phyloP scores from a whole-genome alignment of 148 eudicot genomes.

The Nepenthes gracilis region DNA sequence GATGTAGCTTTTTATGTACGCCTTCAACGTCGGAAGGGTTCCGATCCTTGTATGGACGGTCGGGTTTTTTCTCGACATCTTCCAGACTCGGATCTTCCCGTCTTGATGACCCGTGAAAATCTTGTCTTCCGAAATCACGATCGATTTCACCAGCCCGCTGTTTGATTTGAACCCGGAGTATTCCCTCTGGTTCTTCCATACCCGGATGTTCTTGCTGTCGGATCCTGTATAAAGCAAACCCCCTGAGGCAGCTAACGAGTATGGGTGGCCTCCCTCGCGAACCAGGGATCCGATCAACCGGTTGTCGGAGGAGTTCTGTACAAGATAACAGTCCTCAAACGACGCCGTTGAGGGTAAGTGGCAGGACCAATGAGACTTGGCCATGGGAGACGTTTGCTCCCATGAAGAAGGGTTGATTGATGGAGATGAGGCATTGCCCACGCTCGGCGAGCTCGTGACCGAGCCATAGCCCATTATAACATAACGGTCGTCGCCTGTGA shows the following conservation, averaged over 20 bases:
- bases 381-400: conserved; percentile 25
- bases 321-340: neutral
- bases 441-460: neutral
- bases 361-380: conserved; percentile 57
- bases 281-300: conserved; percentile 72
- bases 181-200: conserved; percentile 72
- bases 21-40: conserved; percentile 53
- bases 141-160: conserved; percentile 66
- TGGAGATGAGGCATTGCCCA: conserved; percentile 5
- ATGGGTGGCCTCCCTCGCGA: conserved; percentile 77
- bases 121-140: conserved; percentile 43
- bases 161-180: conserved; percentile 68
- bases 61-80: conserved; percentile 42
- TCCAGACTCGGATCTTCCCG: conserved; percentile 77
- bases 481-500: neutral
- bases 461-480: neutral
- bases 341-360: conserved; percentile 11
- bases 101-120: conserved; percentile 81
- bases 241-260: conserved; percentile 62
- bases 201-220: conserved; percentile 69
- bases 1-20: conserved; percentile 42
- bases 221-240: conserved; percentile 71
- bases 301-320: conserved; percentile 15
- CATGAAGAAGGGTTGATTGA: conserved; percentile 3
- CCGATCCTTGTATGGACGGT: conserved; percentile 49